phyloP scores from a whole-genome alignment of 2,329 filamentous ascomycete genomes.

The Triangularia setosa region DNA sequence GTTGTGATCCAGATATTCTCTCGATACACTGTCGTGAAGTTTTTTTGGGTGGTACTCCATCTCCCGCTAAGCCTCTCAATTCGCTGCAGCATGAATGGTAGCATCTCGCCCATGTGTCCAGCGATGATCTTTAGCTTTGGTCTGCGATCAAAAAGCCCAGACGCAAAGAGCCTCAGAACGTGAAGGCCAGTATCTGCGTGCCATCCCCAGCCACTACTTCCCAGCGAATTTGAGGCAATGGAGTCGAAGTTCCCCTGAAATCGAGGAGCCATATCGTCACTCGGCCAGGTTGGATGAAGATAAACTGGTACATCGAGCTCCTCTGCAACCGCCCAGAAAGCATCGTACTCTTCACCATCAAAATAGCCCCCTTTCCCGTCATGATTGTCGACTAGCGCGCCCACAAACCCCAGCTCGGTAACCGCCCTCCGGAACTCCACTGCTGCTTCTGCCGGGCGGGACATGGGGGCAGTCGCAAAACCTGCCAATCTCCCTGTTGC shows the following conservation, averaged over 20 bases:
- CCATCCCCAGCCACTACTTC: conserved; percentile 45
- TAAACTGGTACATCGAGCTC: conserved; percentile 42
- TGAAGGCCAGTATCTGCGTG: conserved; percentile 45
- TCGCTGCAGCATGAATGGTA: not conserved
- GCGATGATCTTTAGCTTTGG: not conserved
- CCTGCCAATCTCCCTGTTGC: conserved; percentile 22
- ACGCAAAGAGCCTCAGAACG: not conserved
- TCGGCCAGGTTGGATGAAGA: conserved; percentile 38
- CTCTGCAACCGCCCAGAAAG: conserved; percentile 38
- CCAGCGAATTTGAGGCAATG: conserved; percentile 32
- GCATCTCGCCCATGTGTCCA: not conserved
- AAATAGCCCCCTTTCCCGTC: conserved; percentile 37
- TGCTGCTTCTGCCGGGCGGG: conserved; percentile 37
- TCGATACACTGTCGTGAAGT: conserved; percentile 49
- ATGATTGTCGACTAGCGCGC: conserved; percentile 45
- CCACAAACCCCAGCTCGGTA: conserved; percentile 42
- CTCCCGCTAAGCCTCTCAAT: conserved; percentile 25
- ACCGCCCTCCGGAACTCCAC: conserved; percentile 39
- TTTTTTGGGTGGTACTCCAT: conserved; percentile 32
- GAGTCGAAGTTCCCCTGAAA: conserved; percentile 32
- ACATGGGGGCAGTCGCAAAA: conserved; percentile 33
- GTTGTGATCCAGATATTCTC: conserved; percentile 57
- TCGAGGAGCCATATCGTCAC: conserved; percentile 26
- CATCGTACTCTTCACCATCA: conserved; percentile 40
- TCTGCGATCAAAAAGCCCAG: not conserved